phyloP scores from a whole-genome alignment of 2,329 filamentous ascomycete genomes.

The Laburnicola sp. region DNA sequence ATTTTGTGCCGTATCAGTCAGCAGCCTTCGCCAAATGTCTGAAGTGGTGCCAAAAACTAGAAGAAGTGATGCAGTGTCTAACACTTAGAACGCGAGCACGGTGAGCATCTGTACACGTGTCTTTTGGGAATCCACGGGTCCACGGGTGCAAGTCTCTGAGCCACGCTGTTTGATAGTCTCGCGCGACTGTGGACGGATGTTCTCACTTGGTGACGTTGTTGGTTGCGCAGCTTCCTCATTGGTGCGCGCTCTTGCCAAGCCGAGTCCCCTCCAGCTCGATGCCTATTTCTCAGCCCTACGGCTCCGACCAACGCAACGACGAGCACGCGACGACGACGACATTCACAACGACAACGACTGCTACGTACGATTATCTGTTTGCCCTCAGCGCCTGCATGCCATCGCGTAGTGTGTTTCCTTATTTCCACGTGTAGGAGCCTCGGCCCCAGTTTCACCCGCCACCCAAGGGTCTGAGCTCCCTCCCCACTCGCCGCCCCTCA shows the following conservation, averaged over 20 bases:
- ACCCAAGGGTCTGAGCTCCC: conserved; percentile 35
- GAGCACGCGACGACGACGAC: conserved; percentile 40
- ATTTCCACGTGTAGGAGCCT: conserved; percentile 27
- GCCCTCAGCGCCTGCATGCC: conserved; percentile 9
- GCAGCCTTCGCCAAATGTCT: too few species aligned
- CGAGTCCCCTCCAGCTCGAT: conserved; percentile 24
- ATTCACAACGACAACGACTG: conserved; percentile 13
- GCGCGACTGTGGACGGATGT: background rate
- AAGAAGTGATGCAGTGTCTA: too few species aligned
- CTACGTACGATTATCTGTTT: background rate
- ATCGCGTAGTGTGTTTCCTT: conserved; percentile 22
- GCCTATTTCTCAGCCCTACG: conserved; percentile 29
- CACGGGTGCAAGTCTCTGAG: background rate
- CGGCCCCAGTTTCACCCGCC: conserved; percentile 37
- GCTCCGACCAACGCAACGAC: conserved; percentile 22
- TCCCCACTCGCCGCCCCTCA: conserved; percentile 40
- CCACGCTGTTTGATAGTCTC: background rate
- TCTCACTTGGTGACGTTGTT: conserved; percentile 9
- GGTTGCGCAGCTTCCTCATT: conserved; percentile 19
- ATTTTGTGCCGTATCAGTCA: too few species aligned
- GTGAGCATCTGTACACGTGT: too few species aligned
- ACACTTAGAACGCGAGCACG: too few species aligned
- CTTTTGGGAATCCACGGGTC: too few species aligned
- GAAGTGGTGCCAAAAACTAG: too few species aligned
- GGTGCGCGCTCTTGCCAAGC: conserved; percentile 14